These are phyloP conservation scores for Solanum stenotomum DNA, from an alignment of 257 asterid species.

Conservation along the genomic window DNA sequence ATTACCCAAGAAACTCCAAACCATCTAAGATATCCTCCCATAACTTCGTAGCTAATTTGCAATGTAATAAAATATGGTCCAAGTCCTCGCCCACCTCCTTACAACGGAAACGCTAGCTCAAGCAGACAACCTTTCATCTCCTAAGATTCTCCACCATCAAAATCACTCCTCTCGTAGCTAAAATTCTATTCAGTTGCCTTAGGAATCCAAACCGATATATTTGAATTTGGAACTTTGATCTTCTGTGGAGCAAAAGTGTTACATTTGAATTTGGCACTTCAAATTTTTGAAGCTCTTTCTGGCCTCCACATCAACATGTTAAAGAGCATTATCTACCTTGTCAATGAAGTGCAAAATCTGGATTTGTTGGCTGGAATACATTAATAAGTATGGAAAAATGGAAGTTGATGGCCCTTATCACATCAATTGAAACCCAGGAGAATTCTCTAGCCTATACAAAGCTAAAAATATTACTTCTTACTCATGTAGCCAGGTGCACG, in stretches of 20 bases:
- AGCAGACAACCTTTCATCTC: not conserved
- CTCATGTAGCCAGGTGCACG: no score
- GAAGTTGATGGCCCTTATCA: no score
- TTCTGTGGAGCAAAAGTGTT: not conserved
- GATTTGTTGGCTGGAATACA: not conserved
- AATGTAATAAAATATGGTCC: not conserved
- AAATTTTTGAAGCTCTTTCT: not conserved
- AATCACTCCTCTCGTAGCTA: not conserved
- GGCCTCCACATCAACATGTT: not conserved
- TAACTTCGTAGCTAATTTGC: not conserved
- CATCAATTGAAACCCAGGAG: no score
- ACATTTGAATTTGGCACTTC: not conserved
- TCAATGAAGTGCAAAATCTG: not conserved
- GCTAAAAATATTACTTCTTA: no score
- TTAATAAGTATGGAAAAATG: not conserved
- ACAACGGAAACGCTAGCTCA: not conserved
- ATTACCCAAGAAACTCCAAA: not conserved
- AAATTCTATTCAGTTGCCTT: not conserved
- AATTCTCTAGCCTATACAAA: no score
- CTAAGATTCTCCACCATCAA: not conserved
- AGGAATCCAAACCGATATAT: not conserved
- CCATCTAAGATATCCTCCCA: not conserved
- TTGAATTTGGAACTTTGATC: not conserved
- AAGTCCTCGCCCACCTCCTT: not conserved
- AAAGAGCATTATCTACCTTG: not conserved